Evolutionary conservation across 441 rosid species (phyloP), one percentile per base, ranked within the genome.

Genomic region (Geranium incanum): DNA sequence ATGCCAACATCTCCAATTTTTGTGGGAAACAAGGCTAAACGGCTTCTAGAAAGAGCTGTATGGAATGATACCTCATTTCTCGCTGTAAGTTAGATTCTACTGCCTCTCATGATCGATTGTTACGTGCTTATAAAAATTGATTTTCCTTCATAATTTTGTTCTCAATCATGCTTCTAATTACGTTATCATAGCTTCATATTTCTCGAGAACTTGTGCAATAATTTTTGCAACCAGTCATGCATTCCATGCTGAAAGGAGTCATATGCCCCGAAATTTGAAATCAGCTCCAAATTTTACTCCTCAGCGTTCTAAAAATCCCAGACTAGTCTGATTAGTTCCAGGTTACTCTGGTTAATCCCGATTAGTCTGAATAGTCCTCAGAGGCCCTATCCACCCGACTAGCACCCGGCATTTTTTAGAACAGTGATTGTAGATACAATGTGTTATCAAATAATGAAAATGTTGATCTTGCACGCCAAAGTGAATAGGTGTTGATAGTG

Each of bases 1-100:
- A 95, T 95, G 99, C 95, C 93, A 68, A 95, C 98, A 68, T 87
- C 87, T 75, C 99, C 99, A 12, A 93, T 95, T 77, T 95, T 91
- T 65, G 97, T 95, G 19, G 91, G 97, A 68, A 93, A 86, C 82
- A 91, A 93, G 82, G 97, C 98, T 65, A 93, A 95, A 81, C 84
- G 97, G 41, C 65, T 93, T 77, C 78, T 95, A 79, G 97, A 95
- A 81, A 87, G 98, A 84, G 99, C 97, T 3, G 95, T 92, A 63
- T 95, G 99, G 99, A 95, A 95, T 7, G 98, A 95, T 70, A 89
- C 99, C 76, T 80, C 89, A 67, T 95, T 95, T 76, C 99, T 95
- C 72, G 99, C 98, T 0, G 99, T 95, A 83, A 87, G 87, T 80
- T 73, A 69, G 66, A 39, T 71, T 16, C n/a, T 15, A 60, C 37